Base-by-base conservation (phyloP, 139 green algal genomes). In the Coelastrella sp. region DNA sequence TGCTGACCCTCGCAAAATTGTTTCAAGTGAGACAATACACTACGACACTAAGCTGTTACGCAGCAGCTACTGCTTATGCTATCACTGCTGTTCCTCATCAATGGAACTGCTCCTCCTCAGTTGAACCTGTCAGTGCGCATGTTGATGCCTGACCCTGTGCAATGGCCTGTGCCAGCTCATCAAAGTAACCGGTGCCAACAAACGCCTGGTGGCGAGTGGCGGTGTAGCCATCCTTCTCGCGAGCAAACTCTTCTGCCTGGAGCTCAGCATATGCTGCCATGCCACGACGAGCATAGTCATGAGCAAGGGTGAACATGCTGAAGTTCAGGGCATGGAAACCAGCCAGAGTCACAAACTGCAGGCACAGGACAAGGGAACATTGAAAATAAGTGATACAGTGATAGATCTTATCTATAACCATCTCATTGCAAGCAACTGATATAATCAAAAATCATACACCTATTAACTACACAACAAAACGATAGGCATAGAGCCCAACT, bases 261-360 rank as follows among this genome's bases (percentile, higher is more conserved):
- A 97, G 91, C 89, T 96, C 89, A 9, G 86, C 87, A 89, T 97
- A 97, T 15, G 94, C 94, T 4, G 89, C 72, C 94, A 97, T 97
- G 87, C 91, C 94, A 30, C 88, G 81, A 19, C 79, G 85, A 59
- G 85, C 85, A 87, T 96, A 97, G 57, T 91, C 93, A 5, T 83
- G 25, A 2, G 93, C 90, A 62, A 97, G 89, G 62, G 87, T 89
- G 87, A 97, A 97, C 92, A 96, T 96, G 85, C 38, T 48, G 81
- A 91, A 92, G 91, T 97, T 97, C 57, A 97, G 87, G 37, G 88
- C 68, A 87, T 98, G 95, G 93, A 98, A 98, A 81, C 95, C 95
- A 25, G 95, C 92, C 51, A 97, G 90, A 17, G 94, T 96, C 48
- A 97, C 90, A 87, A 97, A 98, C 90, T 97, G 93, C 89, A 94